Conservation (phyloP, 176 grass and related monocot genomes). For the Triticum aestivum region IWGSC_CS_RefSeq_v2.1 NC_057799.1:575004248-575004747, state of each 20-base stretch:
- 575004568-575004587: too few relatives aligned
- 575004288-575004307: not conserved
- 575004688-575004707: not conserved
- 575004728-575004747: not conserved
- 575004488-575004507: not conserved
- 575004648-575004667: not conserved
- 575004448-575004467: accelerated
- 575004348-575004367: not conserved
- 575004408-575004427: not conserved
- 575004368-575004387: not conserved
- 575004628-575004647: not conserved
- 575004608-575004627: too few relatives aligned
- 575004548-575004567: not conserved
- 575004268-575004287: not conserved
- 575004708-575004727: not conserved
- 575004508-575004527: too few relatives aligned
- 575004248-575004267: too few relatives aligned
- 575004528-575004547: not conserved
- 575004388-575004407: not conserved
- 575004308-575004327: not conserved
- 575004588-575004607: too few relatives aligned
- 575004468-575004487: accelerated
- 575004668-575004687: not conserved
- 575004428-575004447: not conserved
- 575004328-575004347: accelerated